Evolutionary conservation across 495 filamentous ascomycete species (phyloP), one percentile per base, ranked within the genome.

Genomic region (Aspergillus biplanus): DNA sequence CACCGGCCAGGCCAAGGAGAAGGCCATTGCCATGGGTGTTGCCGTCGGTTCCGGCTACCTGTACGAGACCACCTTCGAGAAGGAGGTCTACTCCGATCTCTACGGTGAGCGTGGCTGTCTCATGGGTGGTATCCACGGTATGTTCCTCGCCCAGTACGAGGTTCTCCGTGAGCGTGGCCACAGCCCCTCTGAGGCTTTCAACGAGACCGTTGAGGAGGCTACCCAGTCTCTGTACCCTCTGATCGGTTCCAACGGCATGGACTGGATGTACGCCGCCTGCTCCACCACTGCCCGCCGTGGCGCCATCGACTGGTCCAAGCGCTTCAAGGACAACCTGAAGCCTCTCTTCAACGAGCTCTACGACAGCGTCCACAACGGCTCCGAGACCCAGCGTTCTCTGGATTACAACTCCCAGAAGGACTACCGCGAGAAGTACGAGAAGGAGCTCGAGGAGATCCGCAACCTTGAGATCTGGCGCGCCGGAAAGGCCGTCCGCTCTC

Each of bases 121-220:
- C 69, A 99, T 98, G 96, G 96, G 95, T 71, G 95, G 96, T 80
- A 99, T 99, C 82, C 96, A 99, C 86, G 95, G 95, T 81, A 98
- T 99, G 95, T 99, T 99, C 90, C 92, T 99, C 68, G 95, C 95
- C 63, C 95, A 99, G 86, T 98, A 99, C 85, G 96, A 99, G 86
- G 95, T 98, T 71, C 93, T 99, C 78, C 95, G 95, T 74, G 95
- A 99, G 87, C 86, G 90, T 67, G 95, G 95, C 79, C 95, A 99
- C 88, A 88, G 84, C 84, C 95, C 95, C 73, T 93, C 90, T 72
- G 96, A 99, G 84, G 95, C 95, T 64, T 98, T 99, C 90, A 98
- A 99, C 86, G 95, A 98, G 92, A 97, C 95, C 67, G 95, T 99
- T 62, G 95, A 99, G 85, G 95, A 99, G 83, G 95, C 95, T 64